These are phyloP conservation scores for Crithidia expoeki DNA, from an alignment of 208 protist species.

Conservation along the genomic window DNA sequence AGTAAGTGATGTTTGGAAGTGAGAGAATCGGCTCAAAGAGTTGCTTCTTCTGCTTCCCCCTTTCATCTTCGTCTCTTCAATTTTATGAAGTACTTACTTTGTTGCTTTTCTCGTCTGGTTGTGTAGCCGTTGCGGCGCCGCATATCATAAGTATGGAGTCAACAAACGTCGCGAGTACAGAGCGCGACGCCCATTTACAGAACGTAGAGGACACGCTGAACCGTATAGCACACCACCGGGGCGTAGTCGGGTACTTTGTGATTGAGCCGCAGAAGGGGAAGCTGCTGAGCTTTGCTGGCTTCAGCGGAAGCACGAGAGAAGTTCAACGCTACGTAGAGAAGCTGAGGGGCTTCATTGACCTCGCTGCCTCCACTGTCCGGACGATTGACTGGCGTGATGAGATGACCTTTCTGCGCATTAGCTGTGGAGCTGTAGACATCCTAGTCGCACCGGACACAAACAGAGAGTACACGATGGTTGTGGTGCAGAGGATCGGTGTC, in stretches of 20 bases:
- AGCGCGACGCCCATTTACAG: slow-evolving; percentile 65
- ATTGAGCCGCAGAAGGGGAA: slow-evolving; percentile 63
- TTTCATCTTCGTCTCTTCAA: too few species aligned
- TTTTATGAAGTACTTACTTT: too few species aligned
- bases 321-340: slow-evolving; percentile 66
- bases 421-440: slow-evolving; percentile 67
- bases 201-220: slow-evolving; percentile 71
- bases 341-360: slow-evolving; percentile 65
- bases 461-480: slow-evolving; percentile 80
- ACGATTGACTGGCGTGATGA: slow-evolving; percentile 81
- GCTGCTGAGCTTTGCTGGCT: slow-evolving; percentile 67
- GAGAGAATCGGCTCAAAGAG: too few species aligned
- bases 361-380: slow-evolving; percentile 74
- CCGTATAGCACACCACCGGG: slow-evolving; percentile 73
- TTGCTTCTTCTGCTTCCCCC: too few species aligned
- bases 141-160: slow-evolving; percentile 39
- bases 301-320: slow-evolving; percentile 48
- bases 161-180: slow-evolving; percentile 26
- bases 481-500: slow-evolving; percentile 64
- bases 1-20: too few species aligned
- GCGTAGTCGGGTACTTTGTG: slow-evolving; percentile 83
- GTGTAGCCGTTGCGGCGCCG: too few species aligned
- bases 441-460: slow-evolving; percentile 79
- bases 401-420: slow-evolving; percentile 84
- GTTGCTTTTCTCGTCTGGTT: neutral